Percentiles rank a stretch among this genome's conserved stretches.
Conservation (phyloP, 371 early-diverging fungal genomes). For the Apophysomyces ossiformis region DNA sequence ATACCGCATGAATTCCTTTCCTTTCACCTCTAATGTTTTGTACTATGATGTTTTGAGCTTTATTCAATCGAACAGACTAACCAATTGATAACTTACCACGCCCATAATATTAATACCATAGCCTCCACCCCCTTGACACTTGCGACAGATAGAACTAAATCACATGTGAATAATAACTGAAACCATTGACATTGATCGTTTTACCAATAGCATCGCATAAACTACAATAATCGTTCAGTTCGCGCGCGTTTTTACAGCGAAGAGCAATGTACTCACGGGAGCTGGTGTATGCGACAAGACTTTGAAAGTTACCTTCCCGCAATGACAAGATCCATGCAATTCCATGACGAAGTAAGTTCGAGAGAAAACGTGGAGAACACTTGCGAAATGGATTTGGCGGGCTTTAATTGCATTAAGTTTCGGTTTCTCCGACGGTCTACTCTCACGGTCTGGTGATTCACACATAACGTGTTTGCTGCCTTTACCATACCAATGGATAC, state of each 20-base stretch:
- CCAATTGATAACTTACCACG: conserved; percentile 21
- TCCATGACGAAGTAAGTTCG: conserved; percentile 34
- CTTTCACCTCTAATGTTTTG: conserved; percentile 37
- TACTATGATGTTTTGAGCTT: conserved; percentile 19
- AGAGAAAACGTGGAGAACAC: no score
- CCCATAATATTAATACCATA: conserved; percentile 53
- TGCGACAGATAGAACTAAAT: conserved; percentile 54
- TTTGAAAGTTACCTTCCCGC: conserved; percentile 47
- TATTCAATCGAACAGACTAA: neutral
- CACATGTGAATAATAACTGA: neutral
- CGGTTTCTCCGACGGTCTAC: no score
- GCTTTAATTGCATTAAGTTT: no score
- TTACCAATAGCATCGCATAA: conserved; percentile 55
- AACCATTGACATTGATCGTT: neutral
- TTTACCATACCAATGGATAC: no score
- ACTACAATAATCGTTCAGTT: conserved; percentile 20
- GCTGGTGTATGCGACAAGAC: conserved; percentile 42
- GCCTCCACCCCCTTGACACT: conserved; percentile 54
- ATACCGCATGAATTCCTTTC: conserved; percentile 42
- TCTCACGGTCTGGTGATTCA: no score
- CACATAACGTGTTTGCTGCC: no score
- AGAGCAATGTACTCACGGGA: conserved; percentile 33
- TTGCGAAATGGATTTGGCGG: no score
- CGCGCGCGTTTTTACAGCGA: neutral
- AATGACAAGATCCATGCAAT: conserved; percentile 57